Conservation (phyloP, 2,329 filamentous ascomycete genomes). For the Amauroascus niger region DNA sequence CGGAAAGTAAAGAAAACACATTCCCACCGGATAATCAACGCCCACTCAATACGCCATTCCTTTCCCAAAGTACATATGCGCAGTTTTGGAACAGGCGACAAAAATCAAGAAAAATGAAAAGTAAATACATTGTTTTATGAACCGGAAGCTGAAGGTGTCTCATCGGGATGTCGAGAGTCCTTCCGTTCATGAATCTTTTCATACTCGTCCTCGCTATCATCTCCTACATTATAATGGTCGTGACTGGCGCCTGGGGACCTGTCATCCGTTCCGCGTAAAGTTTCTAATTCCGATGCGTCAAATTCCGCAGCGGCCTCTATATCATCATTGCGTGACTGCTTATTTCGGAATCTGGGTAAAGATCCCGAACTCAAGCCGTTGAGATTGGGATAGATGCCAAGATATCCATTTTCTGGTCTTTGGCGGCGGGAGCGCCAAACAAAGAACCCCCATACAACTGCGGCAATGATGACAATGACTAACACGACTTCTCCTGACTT, state of each 20-base stretch:
- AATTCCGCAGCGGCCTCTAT: slow-evolving; percentile 51
- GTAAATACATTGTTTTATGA: neutral
- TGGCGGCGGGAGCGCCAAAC: slow-evolving; percentile 49
- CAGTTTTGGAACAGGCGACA: neutral
- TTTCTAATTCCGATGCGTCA: slow-evolving; percentile 52
- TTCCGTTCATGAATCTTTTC: neutral
- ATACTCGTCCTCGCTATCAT: slow-evolving; percentile 29
- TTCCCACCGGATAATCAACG: neutral
- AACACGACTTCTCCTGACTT: slow-evolving; percentile 79
- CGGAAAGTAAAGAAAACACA: neutral
- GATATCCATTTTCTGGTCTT: slow-evolving; percentile 38
- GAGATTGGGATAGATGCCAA: slow-evolving; percentile 37
- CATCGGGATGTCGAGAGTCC: neutral
- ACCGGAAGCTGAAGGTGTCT: neutral
- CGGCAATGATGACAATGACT: slow-evolving; percentile 67
- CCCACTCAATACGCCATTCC: neutral
- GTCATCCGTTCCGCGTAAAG: slow-evolving; percentile 34
- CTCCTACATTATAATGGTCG: slow-evolving; percentile 42
- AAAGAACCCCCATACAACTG: slow-evolving; percentile 63
- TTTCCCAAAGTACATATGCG: slow-evolving; percentile 3
- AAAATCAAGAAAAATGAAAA: neutral
- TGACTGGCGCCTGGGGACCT: slow-evolving; percentile 20
- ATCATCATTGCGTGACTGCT: slow-evolving; percentile 37
- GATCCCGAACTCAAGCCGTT: slow-evolving; percentile 25
- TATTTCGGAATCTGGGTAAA: slow-evolving; percentile 41